Evolutionary conservation across 169 alveolate species (phyloP).

Genomic region (Plasmodium yoelii): DNA sequence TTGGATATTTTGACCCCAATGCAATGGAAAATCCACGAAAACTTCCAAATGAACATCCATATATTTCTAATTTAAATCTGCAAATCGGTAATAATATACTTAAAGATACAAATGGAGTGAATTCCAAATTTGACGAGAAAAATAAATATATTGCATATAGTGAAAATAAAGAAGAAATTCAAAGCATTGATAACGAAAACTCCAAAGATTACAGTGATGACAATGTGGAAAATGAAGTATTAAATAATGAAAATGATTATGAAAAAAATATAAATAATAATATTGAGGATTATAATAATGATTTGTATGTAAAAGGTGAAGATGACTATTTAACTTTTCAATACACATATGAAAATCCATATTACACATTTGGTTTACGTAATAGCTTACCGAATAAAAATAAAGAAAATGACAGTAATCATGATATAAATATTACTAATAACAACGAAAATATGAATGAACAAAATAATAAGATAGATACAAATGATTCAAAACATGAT

Average conservation of each 20-base stretch:
- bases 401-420: neutral
- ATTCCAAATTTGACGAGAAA: no score
- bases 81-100: no score
- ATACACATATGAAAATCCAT: constrained; percentile 48
- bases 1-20: no score
- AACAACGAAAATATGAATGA: neutral
- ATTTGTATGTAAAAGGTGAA: neutral
- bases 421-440: neutral
- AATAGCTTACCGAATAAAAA: neutral
- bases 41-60: no score
- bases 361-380: constrained; percentile 22
- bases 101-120: no score
- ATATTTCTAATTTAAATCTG: no score
- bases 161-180: no score
- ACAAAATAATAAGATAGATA: neutral
- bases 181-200: no score
- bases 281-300: neutral
- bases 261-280: neutral
- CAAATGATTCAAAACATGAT: neutral
- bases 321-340: constrained; percentile 1
- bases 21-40: no score
- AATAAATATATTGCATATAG: no score
- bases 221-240: neutral
- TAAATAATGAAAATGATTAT: neutral
- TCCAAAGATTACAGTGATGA: neutral